Evolutionary conservation across 2,329 filamentous ascomycete species (phyloP).

Genomic region (Aspergillus felis): DNA sequence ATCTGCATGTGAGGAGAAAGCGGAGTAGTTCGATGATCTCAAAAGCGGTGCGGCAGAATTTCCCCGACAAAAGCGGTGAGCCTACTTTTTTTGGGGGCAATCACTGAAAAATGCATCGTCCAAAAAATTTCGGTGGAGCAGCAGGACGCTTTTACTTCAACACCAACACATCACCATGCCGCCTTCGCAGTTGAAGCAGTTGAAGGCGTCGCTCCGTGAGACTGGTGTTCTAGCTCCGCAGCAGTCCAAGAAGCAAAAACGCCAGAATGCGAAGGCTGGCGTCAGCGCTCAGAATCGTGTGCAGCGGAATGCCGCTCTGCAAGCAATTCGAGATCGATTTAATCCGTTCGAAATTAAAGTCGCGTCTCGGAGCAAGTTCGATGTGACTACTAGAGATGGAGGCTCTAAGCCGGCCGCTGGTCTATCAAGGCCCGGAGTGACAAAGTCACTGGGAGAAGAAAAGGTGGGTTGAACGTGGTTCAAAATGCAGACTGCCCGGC

Average conservation of each 20-base stretch:
- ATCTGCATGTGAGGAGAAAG: not conserved
- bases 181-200: slow-evolving; percentile 91
- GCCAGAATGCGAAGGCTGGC: slow-evolving; percentile 64
- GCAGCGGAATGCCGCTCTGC: slow-evolving; percentile 71
- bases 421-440: slow-evolving; percentile 73
- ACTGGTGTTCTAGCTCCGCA: slow-evolving; percentile 88
- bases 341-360: slow-evolving; percentile 96
- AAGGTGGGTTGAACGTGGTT: slow-evolving; percentile 50
- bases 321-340: slow-evolving; percentile 88
- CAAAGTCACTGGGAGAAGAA: slow-evolving; percentile 83
- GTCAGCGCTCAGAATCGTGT: slow-evolving; percentile 69
- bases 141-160: slow-evolving; percentile 11
- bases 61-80: slow-evolving; percentile 30
- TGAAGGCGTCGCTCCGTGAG: slow-evolving; percentile 85
- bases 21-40: slow-evolving; percentile 15
- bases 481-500: not conserved
- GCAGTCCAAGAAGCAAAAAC: slow-evolving; percentile 92
- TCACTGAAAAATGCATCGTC: slow-evolving; percentile 5
- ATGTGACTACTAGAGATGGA: slow-evolving; percentile 65
- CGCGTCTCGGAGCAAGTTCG: slow-evolving; percentile 74
- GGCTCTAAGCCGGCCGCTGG: slow-evolving; percentile 49
- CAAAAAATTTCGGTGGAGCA: slow-evolving; percentile 27
- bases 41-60: slow-evolving; percentile 28
- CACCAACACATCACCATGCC: slow-evolving; percentile 60
- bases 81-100: slow-evolving; percentile 24